Evolutionary conservation across 148 eudicot genomes (phyloP), one percentile per base, ranked within the genome.

Genomic region (Chenopodium quinoa): DNA sequence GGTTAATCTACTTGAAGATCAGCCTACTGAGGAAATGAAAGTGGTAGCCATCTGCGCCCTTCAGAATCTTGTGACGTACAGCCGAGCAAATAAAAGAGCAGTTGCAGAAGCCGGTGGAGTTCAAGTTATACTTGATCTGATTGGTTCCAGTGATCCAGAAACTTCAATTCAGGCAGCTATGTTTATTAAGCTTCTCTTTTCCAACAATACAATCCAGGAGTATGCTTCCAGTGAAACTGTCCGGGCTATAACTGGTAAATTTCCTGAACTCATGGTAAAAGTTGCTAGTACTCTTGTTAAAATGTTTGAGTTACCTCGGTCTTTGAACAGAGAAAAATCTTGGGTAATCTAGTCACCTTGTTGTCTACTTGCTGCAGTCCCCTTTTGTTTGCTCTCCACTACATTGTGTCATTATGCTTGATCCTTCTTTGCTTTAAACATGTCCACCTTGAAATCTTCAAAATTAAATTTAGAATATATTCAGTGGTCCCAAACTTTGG

Each of bases 61-160:
- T 80, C 98, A 96, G 85, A 96, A 96, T 82, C 98, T 96, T 75
- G 99, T 96, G 17, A 92, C 92, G 91, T 89, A 88, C 83, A 96
- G 97, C 82, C 87, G 98, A 77, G 91, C 97, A 71, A 96, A 96
- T 83, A 96, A 96, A 84, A 92, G 98, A 88, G 99, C 99, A 46
- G 98, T 96, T 86, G 99, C 98, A 58, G 99, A 96, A 88, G 97
- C 97, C 79, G 98, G 98, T 74, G 99, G 98, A 58, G 97, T 96
- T 84, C 98, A 92, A 86, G 93, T 94, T 75, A 84, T 96, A 78
- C 91, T 96, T 72, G 99, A 94, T 88, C 86, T 96, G 87, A 92
- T 96, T 84, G 88, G 93, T 82, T 93, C 99, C 12, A 92, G 98
- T 86, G 98, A 94, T 81, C 95, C 93, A 13, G 99, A 94, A 67